Percentiles rank a stretch among this genome's conserved stretches.
phyloP scores from a whole-genome alignment of 2,329 filamentous ascomycete genomes.

The Eutypella sp. region DNA sequence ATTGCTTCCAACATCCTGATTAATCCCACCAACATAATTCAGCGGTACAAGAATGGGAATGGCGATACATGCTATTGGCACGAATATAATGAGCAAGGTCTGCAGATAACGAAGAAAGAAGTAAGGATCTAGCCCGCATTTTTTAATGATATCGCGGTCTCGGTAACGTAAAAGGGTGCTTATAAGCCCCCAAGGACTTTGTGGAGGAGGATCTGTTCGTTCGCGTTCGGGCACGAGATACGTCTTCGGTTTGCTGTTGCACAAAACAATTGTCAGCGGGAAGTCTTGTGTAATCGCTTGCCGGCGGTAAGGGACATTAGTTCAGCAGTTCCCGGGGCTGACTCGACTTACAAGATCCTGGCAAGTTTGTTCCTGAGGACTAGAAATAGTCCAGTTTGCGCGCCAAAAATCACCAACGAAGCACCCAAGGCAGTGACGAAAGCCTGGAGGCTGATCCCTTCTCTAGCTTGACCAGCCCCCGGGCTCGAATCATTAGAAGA shows the following conservation, averaged over 20 bases:
- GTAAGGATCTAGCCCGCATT: constrained; percentile 93
- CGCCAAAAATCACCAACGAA: constrained; percentile 57
- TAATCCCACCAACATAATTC: constrained; percentile 69
- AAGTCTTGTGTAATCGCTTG: constrained; percentile 4
- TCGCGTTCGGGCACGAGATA: constrained; percentile 83
- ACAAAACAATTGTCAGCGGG: constrained; percentile 9
- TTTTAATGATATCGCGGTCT: constrained; percentile 82
- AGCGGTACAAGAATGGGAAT: constrained; percentile 82
- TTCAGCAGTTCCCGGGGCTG: no score
- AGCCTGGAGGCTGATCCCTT: constrained; percentile 43
- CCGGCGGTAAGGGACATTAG: constrained; percentile 8
- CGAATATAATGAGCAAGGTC: constrained; percentile 84
- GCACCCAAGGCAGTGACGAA: constrained; percentile 63
- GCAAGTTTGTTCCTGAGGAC: constrained; percentile 72
- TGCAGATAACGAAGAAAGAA: constrained; percentile 77
- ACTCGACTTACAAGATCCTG: constrained; percentile 69
- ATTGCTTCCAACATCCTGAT: constrained; percentile 44
- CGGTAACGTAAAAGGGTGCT: constrained; percentile 61
- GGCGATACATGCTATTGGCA: constrained; percentile 72
- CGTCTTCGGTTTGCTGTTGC: constrained; percentile 68
- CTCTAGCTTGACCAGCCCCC: background rate
- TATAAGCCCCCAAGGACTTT: constrained; percentile 46
- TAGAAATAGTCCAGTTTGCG: constrained; percentile 67
- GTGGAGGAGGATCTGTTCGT: constrained; percentile 69
- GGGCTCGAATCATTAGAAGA: background rate